A percentile compares a stretch with the other conserved stretches of the same genome.
These are phyloP conservation scores for Xylaria curta DNA, from an alignment of 495 filamentous ascomycete species.

Conservation along the genomic window DNA sequence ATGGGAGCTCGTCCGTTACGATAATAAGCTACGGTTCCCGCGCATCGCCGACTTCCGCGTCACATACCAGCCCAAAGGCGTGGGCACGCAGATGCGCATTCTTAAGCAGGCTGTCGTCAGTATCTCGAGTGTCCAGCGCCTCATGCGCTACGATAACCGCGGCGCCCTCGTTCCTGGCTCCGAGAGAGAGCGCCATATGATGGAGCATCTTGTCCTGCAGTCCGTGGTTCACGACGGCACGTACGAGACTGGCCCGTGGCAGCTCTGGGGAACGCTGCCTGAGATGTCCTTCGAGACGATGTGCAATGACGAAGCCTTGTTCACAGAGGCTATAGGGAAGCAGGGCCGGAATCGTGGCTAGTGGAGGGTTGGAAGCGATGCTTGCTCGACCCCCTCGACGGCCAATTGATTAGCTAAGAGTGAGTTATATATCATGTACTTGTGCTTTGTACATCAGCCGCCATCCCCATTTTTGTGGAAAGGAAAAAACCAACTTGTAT, in stretches of 20 bases:
- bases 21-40: conserved; percentile 50
- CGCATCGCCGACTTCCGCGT: conserved; percentile 67
- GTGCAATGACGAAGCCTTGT: not conserved
- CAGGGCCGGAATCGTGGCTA: not conserved
- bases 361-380: not conserved
- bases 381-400: not conserved
- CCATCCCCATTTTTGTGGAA: not conserved
- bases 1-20: conserved; percentile 74
- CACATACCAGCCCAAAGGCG: conserved; percentile 52
- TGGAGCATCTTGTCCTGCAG: conserved; percentile 84
- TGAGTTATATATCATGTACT: conserved; percentile 11
- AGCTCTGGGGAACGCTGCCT: conserved; percentile 73
- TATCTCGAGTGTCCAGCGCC: conserved; percentile 70
- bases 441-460: not conserved
- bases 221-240: conserved; percentile 53
- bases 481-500: not conserved
- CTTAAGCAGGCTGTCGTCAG: conserved; percentile 76
- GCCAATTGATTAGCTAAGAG: not conserved
- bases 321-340: not conserved
- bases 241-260: conserved; percentile 69
- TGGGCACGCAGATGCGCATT: conserved; percentile 36
- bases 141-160: conserved; percentile 50
- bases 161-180: conserved; percentile 50
- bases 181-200: conserved; percentile 65
- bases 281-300: conserved; percentile 56